Evolutionary conservation across 2,329 filamentous ascomycete species (phyloP).

Genomic region (Colletotrichum coccodes): DNA sequence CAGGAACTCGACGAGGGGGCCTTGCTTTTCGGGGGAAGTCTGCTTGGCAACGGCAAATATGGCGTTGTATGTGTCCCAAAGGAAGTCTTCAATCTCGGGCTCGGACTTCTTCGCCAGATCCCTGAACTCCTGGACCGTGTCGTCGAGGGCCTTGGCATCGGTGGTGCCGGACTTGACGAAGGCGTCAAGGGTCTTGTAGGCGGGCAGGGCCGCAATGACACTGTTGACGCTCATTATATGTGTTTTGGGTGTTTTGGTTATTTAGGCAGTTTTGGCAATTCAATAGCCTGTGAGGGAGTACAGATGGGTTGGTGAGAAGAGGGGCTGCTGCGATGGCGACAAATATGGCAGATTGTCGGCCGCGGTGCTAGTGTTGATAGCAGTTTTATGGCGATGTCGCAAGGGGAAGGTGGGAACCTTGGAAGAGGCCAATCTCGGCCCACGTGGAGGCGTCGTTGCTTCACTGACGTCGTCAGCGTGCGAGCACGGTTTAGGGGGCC

Average conservation of each 20-base stretch:
- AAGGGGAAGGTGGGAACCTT: background rate
- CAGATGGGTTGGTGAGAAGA: background rate
- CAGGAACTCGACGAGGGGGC: slow-evolving; percentile 37
- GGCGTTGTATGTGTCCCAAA: slow-evolving; percentile 36
- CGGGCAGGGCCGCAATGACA: slow-evolving; percentile 13
- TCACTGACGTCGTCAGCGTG: slow-evolving; percentile 26
- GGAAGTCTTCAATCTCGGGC: slow-evolving; percentile 25
- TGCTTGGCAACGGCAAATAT: slow-evolving; percentile 37
- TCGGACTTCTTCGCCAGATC: slow-evolving; percentile 18
- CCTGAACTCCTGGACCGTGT: slow-evolving; percentile 30
- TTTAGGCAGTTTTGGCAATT: background rate
- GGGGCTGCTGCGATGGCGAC: background rate
- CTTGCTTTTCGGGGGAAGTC: slow-evolving; percentile 36
- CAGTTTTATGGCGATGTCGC: background rate
- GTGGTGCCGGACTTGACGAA: background rate
- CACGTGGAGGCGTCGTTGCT: slow-evolving; percentile 26
- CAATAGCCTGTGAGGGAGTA: too few species aligned
- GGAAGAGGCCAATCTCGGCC: background rate
- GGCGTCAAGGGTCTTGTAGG: slow-evolving; percentile 22
- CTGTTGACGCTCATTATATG: slow-evolving; percentile 1
- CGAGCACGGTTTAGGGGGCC: accelerated
- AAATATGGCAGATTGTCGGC: background rate
- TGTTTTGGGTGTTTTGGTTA: background rate
- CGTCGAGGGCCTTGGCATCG: background rate
- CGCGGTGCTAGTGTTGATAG: background rate